These are phyloP conservation scores for Protomyces inouyei DNA, from an alignment of 1,139 yeast species.

Conservation along the genomic window DNA sequence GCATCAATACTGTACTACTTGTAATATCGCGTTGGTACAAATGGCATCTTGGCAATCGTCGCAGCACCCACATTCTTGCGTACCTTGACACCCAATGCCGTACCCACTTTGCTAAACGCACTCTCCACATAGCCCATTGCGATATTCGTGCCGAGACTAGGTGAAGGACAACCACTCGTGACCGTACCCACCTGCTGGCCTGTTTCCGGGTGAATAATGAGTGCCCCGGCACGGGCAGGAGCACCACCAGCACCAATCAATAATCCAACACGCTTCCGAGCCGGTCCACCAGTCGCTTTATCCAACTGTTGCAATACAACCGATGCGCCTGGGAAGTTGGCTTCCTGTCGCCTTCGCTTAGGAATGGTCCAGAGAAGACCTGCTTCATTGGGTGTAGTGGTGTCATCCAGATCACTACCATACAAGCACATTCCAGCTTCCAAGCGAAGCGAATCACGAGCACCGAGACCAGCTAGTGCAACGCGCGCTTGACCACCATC, in stretches of 20 bases:
- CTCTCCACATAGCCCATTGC: slow-evolving; percentile 87
- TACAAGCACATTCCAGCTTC: slow-evolving; percentile 99
- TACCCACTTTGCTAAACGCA: slow-evolving; percentile 68
- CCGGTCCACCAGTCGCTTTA: slow-evolving; percentile 51
- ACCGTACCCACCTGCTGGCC: slow-evolving; percentile 58
- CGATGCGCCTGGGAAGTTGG: slow-evolving; percentile 71
- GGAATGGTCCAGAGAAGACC: slow-evolving; percentile 86
- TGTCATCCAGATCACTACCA: slow-evolving; percentile 82
- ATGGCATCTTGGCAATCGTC: slow-evolving; percentile 72
- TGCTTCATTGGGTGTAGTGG: slow-evolving; percentile 83
- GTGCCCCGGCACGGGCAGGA: slow-evolving; percentile 82
- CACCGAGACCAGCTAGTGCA: slow-evolving; percentile 90
- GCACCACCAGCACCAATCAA: slow-evolving; percentile 63
- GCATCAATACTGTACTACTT: slow-evolving; percentile 37
- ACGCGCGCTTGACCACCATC: slow-evolving; percentile 50
- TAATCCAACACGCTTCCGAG: slow-evolving; percentile 66
- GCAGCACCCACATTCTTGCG: slow-evolving; percentile 81
- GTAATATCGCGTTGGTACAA: slow-evolving; percentile 68
- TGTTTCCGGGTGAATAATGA: slow-evolving; percentile 46
- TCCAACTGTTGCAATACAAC: slow-evolving; percentile 65
- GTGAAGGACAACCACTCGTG: slow-evolving; percentile 89
- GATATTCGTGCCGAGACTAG: slow-evolving; percentile 69
- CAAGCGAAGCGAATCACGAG: slow-evolving; percentile 86
- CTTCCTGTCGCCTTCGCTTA: slow-evolving; percentile 60
- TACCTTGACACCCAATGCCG: slow-evolving; percentile 67